phyloP scores from a whole-genome alignment of 805 yeast genomes.

The Huiozyma naganishii region DNA sequence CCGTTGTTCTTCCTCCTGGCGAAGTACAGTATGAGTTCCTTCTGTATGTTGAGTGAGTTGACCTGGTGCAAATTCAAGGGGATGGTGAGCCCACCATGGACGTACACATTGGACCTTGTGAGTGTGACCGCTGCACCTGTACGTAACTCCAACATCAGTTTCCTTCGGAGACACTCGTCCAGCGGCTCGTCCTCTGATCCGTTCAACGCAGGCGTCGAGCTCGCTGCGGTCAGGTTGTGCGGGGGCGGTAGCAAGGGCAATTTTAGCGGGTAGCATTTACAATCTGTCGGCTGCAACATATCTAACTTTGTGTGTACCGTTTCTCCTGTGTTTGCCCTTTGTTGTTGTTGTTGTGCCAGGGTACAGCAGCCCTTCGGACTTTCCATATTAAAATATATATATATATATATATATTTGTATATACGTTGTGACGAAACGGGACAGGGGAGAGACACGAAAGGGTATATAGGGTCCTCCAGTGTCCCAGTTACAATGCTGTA shows the following conservation, averaged over 20 bases:
- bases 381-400: neutral
- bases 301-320: no score
- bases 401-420: neutral
- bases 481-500: conserved; percentile 4
- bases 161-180: conserved; percentile 34
- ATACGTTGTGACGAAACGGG: no score
- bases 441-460: no score
- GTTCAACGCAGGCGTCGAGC: neutral
- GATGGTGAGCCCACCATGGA: conserved; percentile 55
- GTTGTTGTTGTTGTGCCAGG: no score
- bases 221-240: neutral
- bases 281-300: conserved; percentile 52
- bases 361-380: no score
- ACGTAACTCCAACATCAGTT: conserved; percentile 45
- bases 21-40: conserved; percentile 29
- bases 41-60: conserved; percentile 31
- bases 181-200: conserved; percentile 11
- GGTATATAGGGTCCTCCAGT: neutral
- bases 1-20: conserved; percentile 15
- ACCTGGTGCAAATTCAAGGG: conserved; percentile 39
- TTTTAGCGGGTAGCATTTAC: conserved; percentile 44
- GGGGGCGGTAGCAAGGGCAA: conserved; percentile 40
- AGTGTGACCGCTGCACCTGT: conserved; percentile 57
- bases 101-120: conserved; percentile 48
- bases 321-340: no score